These are phyloP conservation scores for Pistacia atlantica DNA, from an alignment of 345 rosid genomes.

Conservation along the genomic window DNA sequence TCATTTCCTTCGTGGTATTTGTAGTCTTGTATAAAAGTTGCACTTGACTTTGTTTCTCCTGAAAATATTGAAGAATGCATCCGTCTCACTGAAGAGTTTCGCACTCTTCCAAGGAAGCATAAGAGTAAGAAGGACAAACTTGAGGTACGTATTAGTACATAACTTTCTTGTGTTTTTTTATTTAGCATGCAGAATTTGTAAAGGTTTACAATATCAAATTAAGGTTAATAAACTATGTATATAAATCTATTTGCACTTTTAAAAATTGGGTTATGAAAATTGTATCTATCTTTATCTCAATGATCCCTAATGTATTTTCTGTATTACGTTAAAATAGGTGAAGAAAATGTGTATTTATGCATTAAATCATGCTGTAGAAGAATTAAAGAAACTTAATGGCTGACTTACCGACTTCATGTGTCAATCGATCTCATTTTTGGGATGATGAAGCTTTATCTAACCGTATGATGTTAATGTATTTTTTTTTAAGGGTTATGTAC, in stretches of 20 bases:
- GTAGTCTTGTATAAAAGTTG: slow-evolving; percentile 42
- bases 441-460: too few relatives aligned
- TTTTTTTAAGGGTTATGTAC: too few relatives aligned
- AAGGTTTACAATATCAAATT: too few relatives aligned
- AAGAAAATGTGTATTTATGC: slow-evolving; percentile 11
- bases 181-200: too few relatives aligned
- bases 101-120: slow-evolving; percentile 32
- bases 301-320: neutral
- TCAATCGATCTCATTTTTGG: too few relatives aligned
- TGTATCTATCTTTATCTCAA: too few relatives aligned
- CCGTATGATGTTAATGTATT: too few relatives aligned
- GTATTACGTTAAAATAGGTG: neutral
- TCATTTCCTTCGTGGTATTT: neutral
- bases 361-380: neutral
- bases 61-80: slow-evolving; percentile 38
- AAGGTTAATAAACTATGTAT: too few relatives aligned
- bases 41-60: slow-evolving; percentile 42
- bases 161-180: neutral
- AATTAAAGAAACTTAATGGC: neutral
- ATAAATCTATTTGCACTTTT: too few relatives aligned
- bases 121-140: slow-evolving; percentile 38
- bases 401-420: slow-evolving; percentile 8
- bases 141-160: slow-evolving; percentile 23
- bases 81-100: slow-evolving; percentile 35
- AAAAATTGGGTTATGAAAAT: too few relatives aligned